Base-by-base conservation (phyloP, 768 basidiomycete species). In the Antrodiella citrinella region DNA sequence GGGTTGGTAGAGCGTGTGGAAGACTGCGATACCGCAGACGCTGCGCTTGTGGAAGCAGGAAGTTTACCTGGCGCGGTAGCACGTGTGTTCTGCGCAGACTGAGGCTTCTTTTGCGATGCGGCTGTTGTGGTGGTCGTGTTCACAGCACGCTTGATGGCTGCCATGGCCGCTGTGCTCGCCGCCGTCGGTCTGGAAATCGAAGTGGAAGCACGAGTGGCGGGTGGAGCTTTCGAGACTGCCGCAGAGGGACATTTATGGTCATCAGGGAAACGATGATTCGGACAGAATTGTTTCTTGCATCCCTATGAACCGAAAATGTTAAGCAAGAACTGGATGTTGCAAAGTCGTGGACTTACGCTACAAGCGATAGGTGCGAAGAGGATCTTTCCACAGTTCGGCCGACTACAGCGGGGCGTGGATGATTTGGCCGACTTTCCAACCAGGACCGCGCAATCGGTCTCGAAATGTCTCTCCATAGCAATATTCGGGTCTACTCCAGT, bases 401-500 rank as follows among this genome's bases (percentile, higher is more conserved):
- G 68, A 1, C 77, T 80, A 63, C 84, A 90, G 21, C 72, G 63
- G 0, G 82, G 86, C 51, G 70, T 70, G 15, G 77, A 70, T 52
- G 66, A 72, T 26, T 66, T 52, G 50, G 70, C 73, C 18, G 73
- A 65, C 61, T 72, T 80, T 4, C 86, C 87, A 0, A 81, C 85
- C 69, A 82, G 80, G 26, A 81, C 80, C 11, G 75, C 74, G 58
- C 89, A 91, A 42, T 83, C 82, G 0, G 59, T 71, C 20, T 61
- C 69, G 55, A 93, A 75, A 62, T 92, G 90, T 0, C 69, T 67
- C 57, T 91, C 88, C 84, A 93, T 90, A 44, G 81, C 77, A 39
- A 80, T 66, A 57, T 92, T 92, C 10, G 89, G 86, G 58, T 92
- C 86, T 62, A 87, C 80, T 22, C 84, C 84, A 0, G 74, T 80